phyloP scores from a whole-genome alignment of 2,329 filamentous ascomycete genomes.

The Ophiocordyceps camponoti-saundersi region DNA sequence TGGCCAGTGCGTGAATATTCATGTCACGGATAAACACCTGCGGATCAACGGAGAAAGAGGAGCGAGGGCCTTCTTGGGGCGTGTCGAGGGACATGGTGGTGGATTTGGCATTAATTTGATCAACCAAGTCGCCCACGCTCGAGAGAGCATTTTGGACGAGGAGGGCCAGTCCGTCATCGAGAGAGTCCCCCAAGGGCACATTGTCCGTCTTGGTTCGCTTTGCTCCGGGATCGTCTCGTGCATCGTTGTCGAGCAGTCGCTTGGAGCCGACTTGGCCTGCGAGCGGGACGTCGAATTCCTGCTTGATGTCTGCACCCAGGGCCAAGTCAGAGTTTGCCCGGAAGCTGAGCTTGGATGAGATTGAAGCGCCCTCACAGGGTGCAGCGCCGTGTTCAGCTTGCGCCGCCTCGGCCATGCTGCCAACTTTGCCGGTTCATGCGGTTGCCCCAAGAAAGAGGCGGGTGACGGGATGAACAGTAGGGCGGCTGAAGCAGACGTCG shows the following conservation, averaged over 20 bases:
- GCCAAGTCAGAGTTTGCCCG: neutral
- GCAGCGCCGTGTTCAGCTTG: constrained; percentile 17
- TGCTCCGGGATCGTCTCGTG: constrained; percentile 12
- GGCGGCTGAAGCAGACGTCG: no score
- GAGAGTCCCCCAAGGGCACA: constrained; percentile 10
- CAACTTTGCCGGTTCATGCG: constrained; percentile 9
- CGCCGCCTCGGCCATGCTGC: constrained; percentile 24
- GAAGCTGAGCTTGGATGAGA: neutral
- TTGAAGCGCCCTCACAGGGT: constrained; percentile 5
- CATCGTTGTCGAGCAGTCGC: constrained; percentile 17
- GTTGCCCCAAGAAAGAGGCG: constrained; percentile 4
- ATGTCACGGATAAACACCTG: constrained; percentile 19
- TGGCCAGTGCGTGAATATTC: constrained; percentile 21
- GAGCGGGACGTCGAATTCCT: constrained; percentile 16
- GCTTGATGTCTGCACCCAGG: constrained; percentile 17
- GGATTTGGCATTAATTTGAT: constrained; percentile 12
- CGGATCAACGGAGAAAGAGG: constrained; percentile 18
- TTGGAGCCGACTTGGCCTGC: constrained; percentile 19
- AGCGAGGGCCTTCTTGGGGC: constrained; percentile 6
- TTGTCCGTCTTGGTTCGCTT: constrained; percentile 18
- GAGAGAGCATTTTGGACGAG: constrained; percentile 23
- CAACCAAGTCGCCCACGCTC: constrained; percentile 20
- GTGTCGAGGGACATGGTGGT: constrained; percentile 8
- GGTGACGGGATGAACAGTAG: neutral
- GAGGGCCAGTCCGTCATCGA: constrained; percentile 19